These are phyloP conservation scores for Pelargonium cotyledonis DNA, from an alignment of 441 rosid species.

Conservation along the genomic window DNA sequence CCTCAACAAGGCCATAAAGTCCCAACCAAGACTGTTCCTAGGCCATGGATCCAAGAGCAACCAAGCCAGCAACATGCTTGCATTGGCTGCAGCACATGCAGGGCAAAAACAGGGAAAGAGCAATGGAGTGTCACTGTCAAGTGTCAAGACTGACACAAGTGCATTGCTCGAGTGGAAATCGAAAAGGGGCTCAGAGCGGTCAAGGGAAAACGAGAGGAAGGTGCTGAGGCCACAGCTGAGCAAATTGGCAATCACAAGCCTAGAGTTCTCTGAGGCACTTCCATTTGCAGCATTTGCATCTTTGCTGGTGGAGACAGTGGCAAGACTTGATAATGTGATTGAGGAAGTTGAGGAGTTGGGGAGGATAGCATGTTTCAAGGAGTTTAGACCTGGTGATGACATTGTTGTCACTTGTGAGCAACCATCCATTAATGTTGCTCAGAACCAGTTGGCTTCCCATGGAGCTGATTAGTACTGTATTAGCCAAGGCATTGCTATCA, in stretches of 20 bases:
- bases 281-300: conserved; percentile 84
- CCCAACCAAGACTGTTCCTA: conserved; percentile 69
- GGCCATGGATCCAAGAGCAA: conserved; percentile 34
- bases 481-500: too few species aligned
- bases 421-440: conserved; percentile 23
- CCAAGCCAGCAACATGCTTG: conserved; percentile 41
- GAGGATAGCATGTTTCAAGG: conserved; percentile 58
- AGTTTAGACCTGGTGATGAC: conserved; percentile 38
- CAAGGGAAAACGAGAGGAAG: conserved; percentile 38
- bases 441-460: conserved; percentile 34
- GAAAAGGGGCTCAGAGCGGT: conserved; percentile 23
- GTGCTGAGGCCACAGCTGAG: conserved; percentile 60
- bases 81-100: conserved; percentile 46
- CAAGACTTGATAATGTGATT: conserved; percentile 66
- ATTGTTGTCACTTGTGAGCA: conserved; percentile 31
- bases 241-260: conserved; percentile 56
- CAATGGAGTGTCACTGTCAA: conserved; percentile 35
- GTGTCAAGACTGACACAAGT: conserved; percentile 46
- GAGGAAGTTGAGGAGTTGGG: conserved; percentile 74
- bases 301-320: conserved; percentile 65
- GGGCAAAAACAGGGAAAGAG: conserved; percentile 21
- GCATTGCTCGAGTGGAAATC: conserved; percentile 43
- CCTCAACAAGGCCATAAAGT: conserved; percentile 61
- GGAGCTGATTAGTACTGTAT: conserved; percentile 8
- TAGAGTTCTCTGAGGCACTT: conserved; percentile 80